These are phyloP conservation scores for Phyllosticta citriasiana DNA, from an alignment of 2,329 filamentous ascomycete genomes.

Conservation along the genomic window DNA sequence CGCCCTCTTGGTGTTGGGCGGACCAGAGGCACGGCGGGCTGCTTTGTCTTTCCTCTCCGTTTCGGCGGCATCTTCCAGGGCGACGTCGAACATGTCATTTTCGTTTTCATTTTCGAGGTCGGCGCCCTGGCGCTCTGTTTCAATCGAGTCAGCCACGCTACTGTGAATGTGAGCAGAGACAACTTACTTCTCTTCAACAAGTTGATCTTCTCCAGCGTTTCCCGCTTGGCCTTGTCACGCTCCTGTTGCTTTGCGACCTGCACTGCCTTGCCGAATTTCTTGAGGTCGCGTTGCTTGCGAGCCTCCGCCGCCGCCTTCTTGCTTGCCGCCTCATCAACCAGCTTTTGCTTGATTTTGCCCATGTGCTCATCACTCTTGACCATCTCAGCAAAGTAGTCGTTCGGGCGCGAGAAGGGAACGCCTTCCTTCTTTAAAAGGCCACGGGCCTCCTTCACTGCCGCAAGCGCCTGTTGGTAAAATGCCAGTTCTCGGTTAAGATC, in stretches of 20 bases:
- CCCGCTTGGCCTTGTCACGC: constrained; percentile 80
- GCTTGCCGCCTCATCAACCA: constrained; percentile 80
- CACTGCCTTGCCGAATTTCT: constrained; percentile 98
- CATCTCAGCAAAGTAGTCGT: constrained; percentile 98
- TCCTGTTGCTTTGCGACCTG: constrained; percentile 95
- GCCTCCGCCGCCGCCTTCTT: constrained; percentile 93
- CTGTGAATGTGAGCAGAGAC: background rate
- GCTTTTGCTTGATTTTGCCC: constrained; percentile 88
- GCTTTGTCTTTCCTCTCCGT: constrained; percentile 35
- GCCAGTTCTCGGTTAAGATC: constrained; percentile 86
- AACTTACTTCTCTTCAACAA: constrained; percentile 84
- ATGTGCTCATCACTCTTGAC: constrained; percentile 96
- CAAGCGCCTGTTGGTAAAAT: constrained; percentile 83
- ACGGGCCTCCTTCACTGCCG: constrained; percentile 65
- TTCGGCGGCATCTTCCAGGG: constrained; percentile 58
- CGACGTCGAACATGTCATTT: constrained; percentile 83
- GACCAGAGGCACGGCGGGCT: constrained; percentile 29
- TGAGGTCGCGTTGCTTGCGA: constrained; percentile 82
- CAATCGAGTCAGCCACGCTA: background rate
- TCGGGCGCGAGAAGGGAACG: constrained; percentile 75
- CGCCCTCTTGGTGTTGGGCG: constrained; percentile 61
- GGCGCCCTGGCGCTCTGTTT: constrained; percentile 69
- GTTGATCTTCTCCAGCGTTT: constrained; percentile 93
- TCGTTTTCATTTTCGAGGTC: constrained; percentile 59
- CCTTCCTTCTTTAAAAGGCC: constrained; percentile 69